A percentile compares a stretch with the other conserved stretches of the same genome.
Evolutionary conservation across 1,284 basidiomycete species (phyloP).

Genomic region (Cystobasidium slooffiae): DNA sequence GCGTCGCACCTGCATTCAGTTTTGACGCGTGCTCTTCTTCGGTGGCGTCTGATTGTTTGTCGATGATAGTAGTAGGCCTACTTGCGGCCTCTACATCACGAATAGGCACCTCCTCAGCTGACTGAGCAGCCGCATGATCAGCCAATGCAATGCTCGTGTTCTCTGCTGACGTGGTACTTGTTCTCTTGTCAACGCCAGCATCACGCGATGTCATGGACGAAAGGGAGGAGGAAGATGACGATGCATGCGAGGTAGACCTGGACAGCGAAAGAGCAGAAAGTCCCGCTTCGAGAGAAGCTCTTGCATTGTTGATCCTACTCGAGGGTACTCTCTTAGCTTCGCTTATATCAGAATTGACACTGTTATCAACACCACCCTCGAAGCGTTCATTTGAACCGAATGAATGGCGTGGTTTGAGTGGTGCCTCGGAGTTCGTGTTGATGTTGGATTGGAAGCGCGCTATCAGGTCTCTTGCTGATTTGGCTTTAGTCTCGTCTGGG

Average conservation of each 20-base stretch:
- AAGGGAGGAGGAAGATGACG: constrained; percentile 7
- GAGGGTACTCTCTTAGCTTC: constrained; percentile 10
- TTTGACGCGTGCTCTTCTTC: too few relatives aligned
- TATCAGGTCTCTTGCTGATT: constrained; percentile 24
- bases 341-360: constrained; percentile 9
- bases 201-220: constrained; percentile 10
- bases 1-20: too few relatives aligned
- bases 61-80: too few relatives aligned
- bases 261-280: constrained; percentile 1
- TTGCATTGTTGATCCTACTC: constrained; percentile 10
- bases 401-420: constrained; percentile 28
- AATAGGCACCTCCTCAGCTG: too few relatives aligned
- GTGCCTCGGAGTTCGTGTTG: constrained; percentile 27
- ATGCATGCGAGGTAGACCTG: background rate
- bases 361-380: constrained; percentile 1
- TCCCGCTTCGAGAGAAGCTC: constrained; percentile 11
- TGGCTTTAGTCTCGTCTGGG: constrained; percentile 30
- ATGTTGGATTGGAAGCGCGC: constrained; percentile 40
- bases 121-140: background rate
- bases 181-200: background rate
- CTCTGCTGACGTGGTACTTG: background rate
- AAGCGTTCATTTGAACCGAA: constrained; percentile 28
- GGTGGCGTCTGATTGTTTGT: too few relatives aligned
- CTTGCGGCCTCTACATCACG: too few relatives aligned
- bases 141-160: background rate